Percentiles rank a stretch among this genome's conserved stretches.
These are phyloP conservation scores for Euphorbia lathyris DNA, from an alignment of 345 rosid genomes.

Conservation along the genomic window DNA sequence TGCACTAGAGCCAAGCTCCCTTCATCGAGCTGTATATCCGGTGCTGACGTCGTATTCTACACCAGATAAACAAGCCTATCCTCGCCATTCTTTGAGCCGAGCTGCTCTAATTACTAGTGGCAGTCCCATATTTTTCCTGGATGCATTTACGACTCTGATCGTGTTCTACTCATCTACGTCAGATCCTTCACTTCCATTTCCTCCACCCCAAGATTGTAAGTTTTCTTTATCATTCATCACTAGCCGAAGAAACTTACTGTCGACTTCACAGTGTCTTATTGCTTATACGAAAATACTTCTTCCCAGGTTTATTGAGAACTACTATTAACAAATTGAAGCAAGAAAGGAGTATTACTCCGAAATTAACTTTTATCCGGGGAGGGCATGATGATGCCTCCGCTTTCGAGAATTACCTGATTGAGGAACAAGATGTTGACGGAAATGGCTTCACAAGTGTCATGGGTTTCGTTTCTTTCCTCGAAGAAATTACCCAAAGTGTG, in stretches of 20 bases:
- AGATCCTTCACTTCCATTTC: slow-evolving; percentile 79
- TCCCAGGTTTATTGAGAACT: slow-evolving; percentile 66
- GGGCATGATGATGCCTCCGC: slow-evolving; percentile 79
- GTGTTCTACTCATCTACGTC: slow-evolving; percentile 92
- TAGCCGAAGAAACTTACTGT: not conserved
- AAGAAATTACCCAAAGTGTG: slow-evolving; percentile 71
- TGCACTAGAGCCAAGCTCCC: slow-evolving; percentile 84
- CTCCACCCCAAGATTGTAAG: slow-evolving; percentile 98
- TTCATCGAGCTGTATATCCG: slow-evolving; percentile 84
- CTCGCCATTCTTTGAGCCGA: slow-evolving; percentile 89
- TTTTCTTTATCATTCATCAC: not conserved
- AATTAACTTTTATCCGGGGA: slow-evolving; percentile 73
- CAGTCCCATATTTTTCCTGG: slow-evolving; percentile 94
- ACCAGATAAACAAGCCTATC: slow-evolving; percentile 83
- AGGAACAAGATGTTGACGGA: slow-evolving; percentile 96
- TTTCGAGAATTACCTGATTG: slow-evolving; percentile 86
- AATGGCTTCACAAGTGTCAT: slow-evolving; percentile 73
- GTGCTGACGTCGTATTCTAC: slow-evolving; percentile 67
- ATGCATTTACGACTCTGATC: slow-evolving; percentile 80
- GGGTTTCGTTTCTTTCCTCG: slow-evolving; percentile 96
- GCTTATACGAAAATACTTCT: slow-evolving; percentile 1
- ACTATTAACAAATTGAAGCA: slow-evolving; percentile 86
- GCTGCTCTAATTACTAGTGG: slow-evolving; percentile 89
- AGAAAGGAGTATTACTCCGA: slow-evolving; percentile 82
- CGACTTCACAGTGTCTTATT: not conserved